phyloP scores from a whole-genome alignment of 2,329 filamentous ascomycete species.

The Exophiala sideris region DNA sequence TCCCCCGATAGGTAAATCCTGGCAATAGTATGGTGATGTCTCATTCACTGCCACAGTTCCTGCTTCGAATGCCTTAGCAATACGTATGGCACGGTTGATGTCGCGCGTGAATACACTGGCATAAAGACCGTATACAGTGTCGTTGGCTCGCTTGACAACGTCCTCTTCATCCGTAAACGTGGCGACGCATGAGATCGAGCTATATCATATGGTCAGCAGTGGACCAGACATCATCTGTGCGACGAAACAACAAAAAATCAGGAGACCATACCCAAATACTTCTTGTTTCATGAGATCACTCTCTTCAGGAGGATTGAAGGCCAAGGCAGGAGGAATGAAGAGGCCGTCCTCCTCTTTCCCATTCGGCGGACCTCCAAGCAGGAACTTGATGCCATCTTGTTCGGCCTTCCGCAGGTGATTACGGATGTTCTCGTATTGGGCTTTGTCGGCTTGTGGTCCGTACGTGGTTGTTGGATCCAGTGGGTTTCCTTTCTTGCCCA shows the following conservation, averaged over 20 bases:
- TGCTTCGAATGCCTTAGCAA: slow-evolving; percentile 39
- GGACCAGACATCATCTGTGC: neutral
- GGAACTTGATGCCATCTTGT: neutral
- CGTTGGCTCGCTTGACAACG: slow-evolving; percentile 36
- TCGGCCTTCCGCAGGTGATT: slow-evolving; percentile 35
- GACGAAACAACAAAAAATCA: neutral
- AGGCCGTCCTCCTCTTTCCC: neutral
- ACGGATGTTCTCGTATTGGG: slow-evolving; percentile 44
- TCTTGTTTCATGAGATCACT: neutral
- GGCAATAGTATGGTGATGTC: neutral
- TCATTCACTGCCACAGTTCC: slow-evolving; percentile 36
- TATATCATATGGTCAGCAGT: neutral
- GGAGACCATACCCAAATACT: neutral
- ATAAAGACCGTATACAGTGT: slow-evolving; percentile 40
- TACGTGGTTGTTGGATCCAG: slow-evolving; percentile 56
- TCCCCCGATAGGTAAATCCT: neutral
- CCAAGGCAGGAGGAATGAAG: neutral
- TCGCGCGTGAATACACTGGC: slow-evolving; percentile 40
- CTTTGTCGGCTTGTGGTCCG: slow-evolving; percentile 43
- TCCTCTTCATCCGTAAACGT: slow-evolving; percentile 39
- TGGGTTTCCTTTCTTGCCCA: slow-evolving; percentile 52
- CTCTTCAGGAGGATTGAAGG: neutral
- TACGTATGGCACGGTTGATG: slow-evolving; percentile 37
- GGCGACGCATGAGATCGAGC: slow-evolving; percentile 36
- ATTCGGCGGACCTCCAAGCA: neutral